Evolutionary conservation across 257 asterid species (phyloP).

Genomic region (Solanum arcanum): DNA sequence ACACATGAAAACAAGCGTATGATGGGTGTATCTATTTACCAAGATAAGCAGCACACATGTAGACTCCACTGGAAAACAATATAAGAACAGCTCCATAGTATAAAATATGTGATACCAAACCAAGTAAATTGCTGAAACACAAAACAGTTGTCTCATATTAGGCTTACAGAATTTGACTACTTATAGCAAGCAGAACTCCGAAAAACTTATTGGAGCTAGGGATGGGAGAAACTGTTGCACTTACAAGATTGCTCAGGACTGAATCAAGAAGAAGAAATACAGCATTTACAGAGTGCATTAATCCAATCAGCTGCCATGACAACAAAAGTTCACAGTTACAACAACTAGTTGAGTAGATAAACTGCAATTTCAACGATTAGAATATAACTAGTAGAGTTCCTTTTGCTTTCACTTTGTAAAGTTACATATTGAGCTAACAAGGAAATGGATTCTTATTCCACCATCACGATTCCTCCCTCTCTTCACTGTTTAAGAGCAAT

Average conservation of each 20-base stretch:
- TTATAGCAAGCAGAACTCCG: not conserved
- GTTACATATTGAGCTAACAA: not conserved
- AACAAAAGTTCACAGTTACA: not conserved
- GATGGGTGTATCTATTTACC: slow-evolving; percentile 28
- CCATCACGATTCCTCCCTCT: not conserved
- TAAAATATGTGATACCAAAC: slow-evolving; percentile 58
- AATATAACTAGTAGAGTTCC: not conserved
- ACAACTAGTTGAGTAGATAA: not conserved
- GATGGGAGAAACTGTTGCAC: slow-evolving; percentile 1
- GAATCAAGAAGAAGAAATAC: slow-evolving; percentile 71
- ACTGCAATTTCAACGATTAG: not conserved
- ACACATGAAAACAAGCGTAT: not conserved
- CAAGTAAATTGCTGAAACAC: slow-evolving; percentile 56
- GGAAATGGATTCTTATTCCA: not conserved
- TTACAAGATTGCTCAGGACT: slow-evolving; percentile 58
- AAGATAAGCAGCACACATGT: slow-evolving; percentile 62
- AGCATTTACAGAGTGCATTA: slow-evolving; percentile 89
- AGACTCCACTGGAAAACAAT: slow-evolving; percentile 68
- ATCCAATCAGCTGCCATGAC: slow-evolving; percentile 49
- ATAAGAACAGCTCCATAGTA: slow-evolving; percentile 57
- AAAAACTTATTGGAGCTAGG: not conserved
- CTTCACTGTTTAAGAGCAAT: not conserved
- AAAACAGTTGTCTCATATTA: not conserved
- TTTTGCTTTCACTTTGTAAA: not conserved
- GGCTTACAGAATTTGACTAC: not conserved